Percentiles rank a stretch among this genome's conserved stretches.
These are phyloP conservation scores for Trichoderma semiorbis DNA, from an alignment of 2,329 filamentous ascomycete genomes.

Conservation along the genomic window DNA sequence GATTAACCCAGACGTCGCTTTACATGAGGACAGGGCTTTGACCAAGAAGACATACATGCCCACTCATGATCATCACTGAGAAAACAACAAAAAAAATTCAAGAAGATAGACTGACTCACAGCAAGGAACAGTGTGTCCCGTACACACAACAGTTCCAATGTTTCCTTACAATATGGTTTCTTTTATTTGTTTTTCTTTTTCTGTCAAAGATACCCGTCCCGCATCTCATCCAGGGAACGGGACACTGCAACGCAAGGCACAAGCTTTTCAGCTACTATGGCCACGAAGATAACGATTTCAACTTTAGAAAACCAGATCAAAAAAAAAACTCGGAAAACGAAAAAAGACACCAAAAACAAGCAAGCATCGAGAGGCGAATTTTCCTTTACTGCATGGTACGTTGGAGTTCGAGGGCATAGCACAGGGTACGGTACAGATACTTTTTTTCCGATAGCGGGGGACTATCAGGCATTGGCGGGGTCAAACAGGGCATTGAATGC, in stretches of 20 bases:
- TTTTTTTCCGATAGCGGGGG: neutral
- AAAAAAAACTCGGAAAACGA: neutral
- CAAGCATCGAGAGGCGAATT: neutral
- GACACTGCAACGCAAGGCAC: neutral
- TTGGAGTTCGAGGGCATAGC: neutral
- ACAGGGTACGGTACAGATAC: neutral
- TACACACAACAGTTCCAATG: neutral
- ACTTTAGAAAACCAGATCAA: neutral
- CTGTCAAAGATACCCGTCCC: slow-evolving; percentile 6
- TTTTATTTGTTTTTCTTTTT: neutral
- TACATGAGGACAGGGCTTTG: neutral
- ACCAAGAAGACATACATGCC: neutral
- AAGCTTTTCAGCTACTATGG: neutral
- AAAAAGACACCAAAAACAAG: neutral
- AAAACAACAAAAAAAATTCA: neutral
- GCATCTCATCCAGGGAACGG: neutral
- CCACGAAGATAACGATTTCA: neutral
- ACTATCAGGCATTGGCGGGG: neutral
- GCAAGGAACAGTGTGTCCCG: neutral
- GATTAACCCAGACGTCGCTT: neutral
- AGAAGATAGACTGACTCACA: neutral
- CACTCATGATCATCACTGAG: neutral
- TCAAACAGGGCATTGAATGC: neutral
- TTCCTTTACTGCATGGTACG: neutral
- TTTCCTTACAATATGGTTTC: neutral